phyloP scores from a whole-genome alignment of 257 asterid genomes.

The Asclepias syriaca region DNA sequence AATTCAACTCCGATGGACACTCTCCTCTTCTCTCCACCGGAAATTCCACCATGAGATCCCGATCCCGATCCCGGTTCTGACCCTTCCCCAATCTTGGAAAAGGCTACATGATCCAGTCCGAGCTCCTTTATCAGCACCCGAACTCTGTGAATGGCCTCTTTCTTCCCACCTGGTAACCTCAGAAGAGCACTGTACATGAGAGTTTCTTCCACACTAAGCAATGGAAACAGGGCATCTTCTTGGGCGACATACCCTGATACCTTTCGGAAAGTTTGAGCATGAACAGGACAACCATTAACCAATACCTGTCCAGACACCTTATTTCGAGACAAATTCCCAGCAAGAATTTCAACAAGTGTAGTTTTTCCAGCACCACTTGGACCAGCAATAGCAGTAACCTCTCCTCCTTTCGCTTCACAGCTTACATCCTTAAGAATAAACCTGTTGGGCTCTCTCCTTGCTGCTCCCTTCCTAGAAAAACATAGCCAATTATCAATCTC shows the following conservation, averaged over 20 bases:
- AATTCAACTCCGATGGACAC: slow-evolving; percentile 78
- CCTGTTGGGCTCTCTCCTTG: slow-evolving; percentile 19
- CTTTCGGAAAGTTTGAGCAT: slow-evolving; percentile 36
- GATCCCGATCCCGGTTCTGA: slow-evolving; percentile 48
- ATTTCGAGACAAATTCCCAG: slow-evolving; percentile 45
- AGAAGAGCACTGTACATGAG: slow-evolving; percentile 64
- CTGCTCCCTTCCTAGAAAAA: slow-evolving; percentile 16
- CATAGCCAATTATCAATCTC: slow-evolving; percentile 23
- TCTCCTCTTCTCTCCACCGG: slow-evolving; percentile 85
- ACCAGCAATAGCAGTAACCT: slow-evolving; percentile 85
- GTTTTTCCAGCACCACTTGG: slow-evolving; percentile 96
- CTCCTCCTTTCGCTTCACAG: slow-evolving; percentile 60
- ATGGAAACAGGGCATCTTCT: slow-evolving; percentile 74
- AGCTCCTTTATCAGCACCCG: slow-evolving; percentile 53
- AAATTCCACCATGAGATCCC: slow-evolving; percentile 37
- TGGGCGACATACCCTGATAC: slow-evolving; percentile 68
- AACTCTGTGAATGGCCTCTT: slow-evolving; percentile 33
- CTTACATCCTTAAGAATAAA: slow-evolving; percentile 54
- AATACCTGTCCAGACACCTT: slow-evolving; percentile 54
- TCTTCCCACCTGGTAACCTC: slow-evolving; percentile 45
- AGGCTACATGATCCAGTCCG: slow-evolving; percentile 55
- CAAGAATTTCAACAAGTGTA: slow-evolving; percentile 65
- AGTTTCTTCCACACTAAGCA: slow-evolving; percentile 77
- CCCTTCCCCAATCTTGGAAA: slow-evolving; percentile 53
- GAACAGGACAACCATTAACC: slow-evolving; percentile 39